These are phyloP conservation scores for Fusarium floridanum DNA, from an alignment of 2,329 filamentous ascomycete species.

Conservation along the genomic window DNA sequence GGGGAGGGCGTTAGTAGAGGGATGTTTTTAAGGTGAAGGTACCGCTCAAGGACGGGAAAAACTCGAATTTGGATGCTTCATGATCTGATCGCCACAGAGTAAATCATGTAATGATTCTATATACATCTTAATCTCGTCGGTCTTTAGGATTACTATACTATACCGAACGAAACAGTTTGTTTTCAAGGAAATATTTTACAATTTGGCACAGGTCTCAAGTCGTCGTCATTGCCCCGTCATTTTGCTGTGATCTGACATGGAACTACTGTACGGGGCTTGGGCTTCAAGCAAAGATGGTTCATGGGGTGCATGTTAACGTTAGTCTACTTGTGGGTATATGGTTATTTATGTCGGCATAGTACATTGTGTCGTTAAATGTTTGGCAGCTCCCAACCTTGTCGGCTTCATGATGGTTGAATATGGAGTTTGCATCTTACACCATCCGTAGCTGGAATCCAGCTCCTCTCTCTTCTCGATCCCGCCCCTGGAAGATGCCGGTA, in stretches of 20 bases:
- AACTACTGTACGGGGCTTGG: neutral
- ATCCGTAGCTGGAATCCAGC: conserved; percentile 77
- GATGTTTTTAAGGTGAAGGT: conserved; percentile 29
- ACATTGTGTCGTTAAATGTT: neutral
- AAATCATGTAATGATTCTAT: conserved; percentile 43
- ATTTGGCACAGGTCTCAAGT: neutral
- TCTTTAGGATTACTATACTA: conserved; percentile 4
- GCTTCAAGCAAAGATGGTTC: neutral
- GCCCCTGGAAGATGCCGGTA: conserved; percentile 76
- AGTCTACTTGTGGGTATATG: neutral
- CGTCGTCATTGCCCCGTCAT: neutral
- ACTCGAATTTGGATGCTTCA: conserved; percentile 36
- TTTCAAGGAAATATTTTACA: conserved; percentile 7
- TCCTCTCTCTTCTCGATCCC: conserved; percentile 73
- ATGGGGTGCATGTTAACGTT: neutral
- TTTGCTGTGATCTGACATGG: neutral
- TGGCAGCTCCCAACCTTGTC: neutral
- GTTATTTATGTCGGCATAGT: neutral
- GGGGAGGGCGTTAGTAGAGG: conserved; percentile 39
- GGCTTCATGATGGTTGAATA: neutral
- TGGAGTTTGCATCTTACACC: conserved; percentile 49
- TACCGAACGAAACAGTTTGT: conserved; percentile 12
- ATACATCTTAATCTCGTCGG: conserved; percentile 43
- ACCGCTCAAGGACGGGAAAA: conserved; percentile 24
- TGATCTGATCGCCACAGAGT: conserved; percentile 38